These are phyloP conservation scores for Xylaria venustula DNA, from an alignment of 495 filamentous ascomycete genomes.

Conservation along the genomic window DNA sequence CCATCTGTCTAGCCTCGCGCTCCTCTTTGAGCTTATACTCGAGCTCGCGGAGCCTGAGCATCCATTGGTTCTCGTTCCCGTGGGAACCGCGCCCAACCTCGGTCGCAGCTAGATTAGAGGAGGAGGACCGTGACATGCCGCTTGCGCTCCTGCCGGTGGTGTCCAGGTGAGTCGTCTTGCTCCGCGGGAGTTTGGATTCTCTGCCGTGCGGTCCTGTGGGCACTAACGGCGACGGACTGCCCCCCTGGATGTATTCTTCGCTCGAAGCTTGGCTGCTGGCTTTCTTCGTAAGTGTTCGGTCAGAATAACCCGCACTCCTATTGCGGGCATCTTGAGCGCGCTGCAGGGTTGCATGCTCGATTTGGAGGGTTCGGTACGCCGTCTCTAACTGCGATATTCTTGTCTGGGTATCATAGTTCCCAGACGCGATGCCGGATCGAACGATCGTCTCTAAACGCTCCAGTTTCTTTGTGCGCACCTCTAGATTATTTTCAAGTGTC, in stretches of 20 bases:
- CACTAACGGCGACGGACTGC: slow-evolving; percentile 49
- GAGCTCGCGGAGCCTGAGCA: slow-evolving; percentile 77
- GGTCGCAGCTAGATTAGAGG: no score
- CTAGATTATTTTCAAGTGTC: slow-evolving; percentile 75
- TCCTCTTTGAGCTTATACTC: slow-evolving; percentile 89
- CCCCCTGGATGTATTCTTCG: slow-evolving; percentile 29
- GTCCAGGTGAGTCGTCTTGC: slow-evolving; percentile 32
- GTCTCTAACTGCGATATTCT: slow-evolving; percentile 72
- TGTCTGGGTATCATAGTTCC: slow-evolving; percentile 43
- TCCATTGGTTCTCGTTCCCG: slow-evolving; percentile 78
- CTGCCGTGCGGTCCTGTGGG: slow-evolving; percentile 47
- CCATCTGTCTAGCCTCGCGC: slow-evolving; percentile 79
- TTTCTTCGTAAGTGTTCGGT: no score
- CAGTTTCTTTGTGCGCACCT: slow-evolving; percentile 77
- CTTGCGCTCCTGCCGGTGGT: slow-evolving; percentile 24
- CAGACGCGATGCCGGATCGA: slow-evolving; percentile 48
- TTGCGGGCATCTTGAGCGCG: slow-evolving; percentile 47
- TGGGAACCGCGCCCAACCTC: no score
- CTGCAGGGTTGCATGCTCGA: slow-evolving; percentile 75
- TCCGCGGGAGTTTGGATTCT: slow-evolving; percentile 34
- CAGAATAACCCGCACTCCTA: slow-evolving; percentile 28
- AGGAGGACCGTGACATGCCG: slow-evolving; percentile 30
- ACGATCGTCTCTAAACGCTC: slow-evolving; percentile 80
- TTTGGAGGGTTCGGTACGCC: slow-evolving; percentile 78
- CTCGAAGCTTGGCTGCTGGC: slow-evolving; percentile 23